A percentile compares a stretch with the other conserved stretches of the same genome.
These are phyloP conservation scores for Alternaria viburni DNA, from an alignment of 2,329 filamentous ascomycete genomes.

Conservation along the genomic window DNA sequence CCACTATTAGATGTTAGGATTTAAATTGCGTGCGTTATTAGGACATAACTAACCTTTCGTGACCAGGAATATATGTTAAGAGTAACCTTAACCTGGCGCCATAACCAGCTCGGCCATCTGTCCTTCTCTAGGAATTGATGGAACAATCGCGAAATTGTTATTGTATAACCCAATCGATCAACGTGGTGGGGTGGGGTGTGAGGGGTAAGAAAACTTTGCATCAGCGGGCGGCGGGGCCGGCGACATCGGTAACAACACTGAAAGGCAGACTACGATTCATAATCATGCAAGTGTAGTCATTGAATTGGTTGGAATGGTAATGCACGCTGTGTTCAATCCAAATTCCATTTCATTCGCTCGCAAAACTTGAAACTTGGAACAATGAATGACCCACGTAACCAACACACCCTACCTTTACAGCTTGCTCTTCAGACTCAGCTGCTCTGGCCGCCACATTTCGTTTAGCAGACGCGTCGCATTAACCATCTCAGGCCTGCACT, in stretches of 20 bases:
- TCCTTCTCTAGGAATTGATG: not conserved
- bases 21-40: no score
- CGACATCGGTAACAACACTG: not conserved
- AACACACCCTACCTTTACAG: slow-evolving; percentile 20
- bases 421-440: slow-evolving; percentile 27
- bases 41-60: not conserved
- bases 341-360: not conserved
- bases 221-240: not conserved
- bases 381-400: not conserved
- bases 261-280: not conserved
- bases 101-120: slow-evolving; percentile 33
- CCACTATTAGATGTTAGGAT: slow-evolving; percentile 19
- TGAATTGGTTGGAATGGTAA: not conserved
- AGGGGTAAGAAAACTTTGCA: not conserved
- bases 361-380: not conserved
- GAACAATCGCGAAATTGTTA: no score
- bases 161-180: no score
- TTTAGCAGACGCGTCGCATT: slow-evolving; percentile 52
- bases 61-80: slow-evolving; percentile 10
- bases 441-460: slow-evolving; percentile 45
- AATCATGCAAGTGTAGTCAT: not conserved
- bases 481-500: slow-evolving; percentile 67
- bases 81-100: slow-evolving; percentile 40
- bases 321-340: not conserved
- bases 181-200: not conserved